Percentiles rank a stretch among this genome's conserved stretches.
phyloP scores from a whole-genome alignment of 1,139 yeast species.

The Saccharomyces hybrid region DNA sequence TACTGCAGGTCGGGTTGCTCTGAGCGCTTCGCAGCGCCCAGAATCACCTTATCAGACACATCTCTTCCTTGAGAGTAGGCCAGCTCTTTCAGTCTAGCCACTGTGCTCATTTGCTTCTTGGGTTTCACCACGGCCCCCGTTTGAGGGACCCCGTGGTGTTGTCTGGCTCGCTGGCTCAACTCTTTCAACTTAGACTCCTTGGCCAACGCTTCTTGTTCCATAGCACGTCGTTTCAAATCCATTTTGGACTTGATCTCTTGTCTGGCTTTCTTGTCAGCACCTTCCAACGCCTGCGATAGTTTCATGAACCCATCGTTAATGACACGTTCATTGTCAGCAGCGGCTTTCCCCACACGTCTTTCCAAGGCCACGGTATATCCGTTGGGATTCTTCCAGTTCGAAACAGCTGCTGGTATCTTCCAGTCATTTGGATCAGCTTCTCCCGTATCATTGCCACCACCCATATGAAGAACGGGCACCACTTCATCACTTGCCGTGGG shows the following conservation, averaged over 20 bases:
- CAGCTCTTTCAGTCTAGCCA: conserved; percentile 37
- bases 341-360: conserved; percentile 55
- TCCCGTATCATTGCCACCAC: not conserved
- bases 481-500: conserved; percentile 52
- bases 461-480: conserved; percentile 35
- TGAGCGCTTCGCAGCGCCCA: conserved; percentile 44
- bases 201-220: conserved; percentile 48
- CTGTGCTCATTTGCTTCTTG: conserved; percentile 44
- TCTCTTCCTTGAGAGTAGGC: conserved; percentile 45
- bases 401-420: conserved; percentile 86
- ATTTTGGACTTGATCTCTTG: conserved; percentile 59
- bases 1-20: conserved; percentile 38
- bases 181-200: conserved; percentile 53
- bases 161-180: conserved; percentile 48
- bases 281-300: conserved; percentile 63
- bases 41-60: conserved; percentile 46
- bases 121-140: conserved; percentile 14
- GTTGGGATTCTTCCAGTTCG: conserved; percentile 93
- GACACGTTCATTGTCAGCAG: conserved; percentile 30
- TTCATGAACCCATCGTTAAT: conserved; percentile 57
- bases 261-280: conserved; percentile 69
- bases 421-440: conserved; percentile 35
- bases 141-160: not conserved
- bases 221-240: conserved; percentile 47
- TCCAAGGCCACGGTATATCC: conserved; percentile 84